Base-by-base conservation (phyloP, 2,329 filamentous ascomycete species). In the Apiospora pterosperma region DNA sequence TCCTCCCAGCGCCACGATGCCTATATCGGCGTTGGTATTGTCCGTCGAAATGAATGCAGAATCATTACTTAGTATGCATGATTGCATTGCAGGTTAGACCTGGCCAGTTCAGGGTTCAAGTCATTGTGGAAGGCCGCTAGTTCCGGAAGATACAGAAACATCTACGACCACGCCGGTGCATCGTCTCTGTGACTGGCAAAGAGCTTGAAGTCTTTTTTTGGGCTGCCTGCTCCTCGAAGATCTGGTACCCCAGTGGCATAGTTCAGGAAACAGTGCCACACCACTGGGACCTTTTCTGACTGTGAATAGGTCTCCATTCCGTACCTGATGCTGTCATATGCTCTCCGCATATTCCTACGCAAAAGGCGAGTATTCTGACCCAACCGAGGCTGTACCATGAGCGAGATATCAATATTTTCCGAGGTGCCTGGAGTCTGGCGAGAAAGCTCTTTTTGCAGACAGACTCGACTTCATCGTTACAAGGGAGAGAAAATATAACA, bases 281-380 rank as follows among this genome's bases (percentile, higher is more conserved):
- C 8, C 10, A 2, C 36, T 36, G 36, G 39, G n/a, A 11, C 5
- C 2, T 42, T 21, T n/a, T 7, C 23, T 31, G 14, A 28, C 14
- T 11, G 4, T 16, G 23, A 1, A 3, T 12, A 14, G 5, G 25
- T 3, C 14, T 8, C 5, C 25, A 31, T 19, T 19, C 14, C 14
- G 19, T 7, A 52, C 3, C 1, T 0, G 2, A 28, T 52, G 14
- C 5, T 5, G 5, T 16, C 5, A 8, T 14, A 5, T 0, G 5
- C 2, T 48, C 19, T 5, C 21, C 21, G 14, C 21, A 44, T n/a
- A 10, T 3, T 7, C 19, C 28, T 48, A 1, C 4, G 1, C 25
- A 19, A 12, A 23, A 14, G 5, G 14, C 14, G 14, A 16, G 6
- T 5, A 16, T 48, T 7, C 12, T 28, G 44, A 28, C 44, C 23